Conservation (phyloP, 192 early-diverging fungal species). For the Linnemannia zychae region DNA sequence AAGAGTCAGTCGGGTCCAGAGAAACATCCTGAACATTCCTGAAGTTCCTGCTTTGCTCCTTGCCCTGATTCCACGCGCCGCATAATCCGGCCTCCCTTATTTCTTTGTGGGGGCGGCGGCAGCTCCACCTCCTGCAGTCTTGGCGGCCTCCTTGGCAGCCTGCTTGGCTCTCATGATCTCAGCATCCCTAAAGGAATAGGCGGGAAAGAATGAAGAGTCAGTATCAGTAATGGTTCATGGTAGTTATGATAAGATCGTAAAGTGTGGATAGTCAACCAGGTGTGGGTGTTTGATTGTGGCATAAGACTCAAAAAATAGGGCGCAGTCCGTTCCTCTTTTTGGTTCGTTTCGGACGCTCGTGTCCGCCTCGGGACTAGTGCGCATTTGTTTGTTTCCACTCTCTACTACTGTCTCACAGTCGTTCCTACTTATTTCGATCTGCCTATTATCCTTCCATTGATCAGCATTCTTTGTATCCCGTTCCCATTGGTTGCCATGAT, state of each 20-base stretch:
- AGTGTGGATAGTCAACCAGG: not conserved
- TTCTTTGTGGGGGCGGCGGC: conserved; percentile 22
- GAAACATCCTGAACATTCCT: not conserved
- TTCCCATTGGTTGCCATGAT: no score
- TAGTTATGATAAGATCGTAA: not conserved
- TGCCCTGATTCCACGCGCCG: not conserved
- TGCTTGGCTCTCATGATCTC: conserved; percentile 53
- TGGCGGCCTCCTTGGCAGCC: conserved; percentile 40
- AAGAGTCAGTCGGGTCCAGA: not conserved
- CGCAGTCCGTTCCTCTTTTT: no score
- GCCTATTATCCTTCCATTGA: no score
- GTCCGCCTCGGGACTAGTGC: no score
- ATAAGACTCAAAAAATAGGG: not conserved
- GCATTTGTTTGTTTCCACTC: no score
- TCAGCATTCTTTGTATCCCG: no score
- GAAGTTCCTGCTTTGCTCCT: not conserved
- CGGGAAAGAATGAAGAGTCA: not conserved
- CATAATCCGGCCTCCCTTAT: not conserved
- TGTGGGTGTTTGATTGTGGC: not conserved
- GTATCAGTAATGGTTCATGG: not conserved
- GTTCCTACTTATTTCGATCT: no score
- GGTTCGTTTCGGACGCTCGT: no score
- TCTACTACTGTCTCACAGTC: no score
- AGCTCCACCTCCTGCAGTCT: conserved; percentile 8
- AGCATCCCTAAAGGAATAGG: conserved; percentile 26